Percentiles rank a stretch among this genome's conserved stretches.
These are phyloP conservation scores for Fusarium dimerum DNA, from an alignment of 2,329 filamentous ascomycete species.

Conservation along the genomic window DNA sequence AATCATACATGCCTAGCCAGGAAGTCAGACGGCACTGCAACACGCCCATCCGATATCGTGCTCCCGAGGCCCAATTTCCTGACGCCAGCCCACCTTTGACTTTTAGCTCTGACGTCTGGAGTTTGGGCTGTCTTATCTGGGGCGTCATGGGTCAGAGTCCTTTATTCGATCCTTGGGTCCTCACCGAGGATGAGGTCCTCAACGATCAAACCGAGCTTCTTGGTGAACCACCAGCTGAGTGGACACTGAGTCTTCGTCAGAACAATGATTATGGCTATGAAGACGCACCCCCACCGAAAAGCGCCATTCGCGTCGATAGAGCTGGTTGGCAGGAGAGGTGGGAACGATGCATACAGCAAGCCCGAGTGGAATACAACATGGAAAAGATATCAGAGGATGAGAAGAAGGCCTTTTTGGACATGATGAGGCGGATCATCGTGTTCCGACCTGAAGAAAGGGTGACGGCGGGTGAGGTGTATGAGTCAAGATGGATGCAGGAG, in stretches of 20 bases:
- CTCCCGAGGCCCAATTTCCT: conserved; percentile 22
- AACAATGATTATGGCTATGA: conserved; percentile 16
- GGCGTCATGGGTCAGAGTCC: conserved; percentile 19
- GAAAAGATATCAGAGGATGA: conserved; percentile 16
- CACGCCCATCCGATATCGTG: conserved; percentile 18
- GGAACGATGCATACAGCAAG: conserved; percentile 19
- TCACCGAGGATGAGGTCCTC: conserved; percentile 20
- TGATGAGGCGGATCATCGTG: conserved; percentile 22
- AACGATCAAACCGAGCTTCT: conserved; percentile 21
- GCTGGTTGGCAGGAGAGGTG: conserved; percentile 17
- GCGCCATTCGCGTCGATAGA: neutral
- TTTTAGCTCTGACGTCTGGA: conserved; percentile 24
- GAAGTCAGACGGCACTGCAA: conserved; percentile 22
- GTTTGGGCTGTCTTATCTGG: conserved; percentile 24
- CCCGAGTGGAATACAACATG: conserved; percentile 17
- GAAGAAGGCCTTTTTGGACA: conserved; percentile 19
- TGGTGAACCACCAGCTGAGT: conserved; percentile 21
- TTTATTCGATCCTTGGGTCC: conserved; percentile 22
- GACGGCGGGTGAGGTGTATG: conserved; percentile 14
- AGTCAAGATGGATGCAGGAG: conserved; percentile 21
- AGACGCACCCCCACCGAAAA: conserved; percentile 3
- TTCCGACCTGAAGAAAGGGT: conserved; percentile 18
- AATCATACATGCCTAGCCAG: conserved; percentile 16
- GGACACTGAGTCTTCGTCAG: conserved; percentile 8
- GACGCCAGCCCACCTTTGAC: conserved; percentile 18